These are phyloP conservation scores for Pueraria montana DNA, from an alignment of 306 rosid species.

Conservation along the genomic window DNA sequence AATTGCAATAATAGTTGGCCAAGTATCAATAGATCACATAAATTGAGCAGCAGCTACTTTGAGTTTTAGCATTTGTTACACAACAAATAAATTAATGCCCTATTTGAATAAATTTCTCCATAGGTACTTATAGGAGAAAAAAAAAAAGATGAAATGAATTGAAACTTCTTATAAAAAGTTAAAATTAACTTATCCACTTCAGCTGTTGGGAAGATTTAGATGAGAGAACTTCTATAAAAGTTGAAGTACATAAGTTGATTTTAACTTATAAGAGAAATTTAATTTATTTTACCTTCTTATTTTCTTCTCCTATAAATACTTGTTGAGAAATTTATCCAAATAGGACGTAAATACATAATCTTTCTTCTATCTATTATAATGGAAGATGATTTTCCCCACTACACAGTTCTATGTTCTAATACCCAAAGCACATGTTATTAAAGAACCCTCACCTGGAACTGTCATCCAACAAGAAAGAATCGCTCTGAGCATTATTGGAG, in stretches of 20 bases:
- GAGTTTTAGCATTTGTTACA: conserved; percentile 5
- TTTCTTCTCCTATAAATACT: not conserved
- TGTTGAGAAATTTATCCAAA: not conserved
- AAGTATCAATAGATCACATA: conserved; percentile 8
- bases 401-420: not conserved
- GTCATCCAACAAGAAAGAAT: conserved; percentile 90
- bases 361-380: not conserved
- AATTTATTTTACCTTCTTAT: not conserved
- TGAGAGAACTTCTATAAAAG: not conserved
- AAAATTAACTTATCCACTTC: not conserved
- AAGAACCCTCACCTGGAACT: conserved; percentile 71
- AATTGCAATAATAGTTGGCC: conserved; percentile 21
- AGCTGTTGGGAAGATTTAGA: not conserved
- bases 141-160: not conserved
- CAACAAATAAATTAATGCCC: not conserved
- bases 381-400: conserved; percentile 2
- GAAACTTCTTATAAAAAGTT: not conserved
- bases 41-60: conserved; percentile 14
- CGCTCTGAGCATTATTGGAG: conserved; percentile 75
- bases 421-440: not conserved
- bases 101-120: not conserved
- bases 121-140: not conserved
- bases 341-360: not conserved
- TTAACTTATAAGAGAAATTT: not conserved
- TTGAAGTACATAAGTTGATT: not conserved